A percentile compares a stretch with the other conserved stretches of the same genome.
phyloP scores from a whole-genome alignment of 1,139 yeast genomes.

The Suhomyces coccinellae region DNA sequence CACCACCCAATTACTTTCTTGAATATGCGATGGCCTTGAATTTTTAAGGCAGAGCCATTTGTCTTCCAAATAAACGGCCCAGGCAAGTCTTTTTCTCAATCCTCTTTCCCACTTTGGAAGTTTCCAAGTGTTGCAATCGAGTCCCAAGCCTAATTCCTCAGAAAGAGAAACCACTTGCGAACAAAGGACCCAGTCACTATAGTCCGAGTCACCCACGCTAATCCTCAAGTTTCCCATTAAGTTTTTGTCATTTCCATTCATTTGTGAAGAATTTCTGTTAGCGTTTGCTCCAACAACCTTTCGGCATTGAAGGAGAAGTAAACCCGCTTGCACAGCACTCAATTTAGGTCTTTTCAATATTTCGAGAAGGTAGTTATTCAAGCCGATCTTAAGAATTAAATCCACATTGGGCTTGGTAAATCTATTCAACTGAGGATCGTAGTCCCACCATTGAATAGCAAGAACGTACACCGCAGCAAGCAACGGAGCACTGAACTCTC shows the following conservation, averaged over 20 bases:
- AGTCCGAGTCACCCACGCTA: slow-evolving; percentile 42
- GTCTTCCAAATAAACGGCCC: slow-evolving; percentile 91
- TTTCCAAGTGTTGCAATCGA: slow-evolving; percentile 85
- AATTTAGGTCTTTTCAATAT: slow-evolving; percentile 72
- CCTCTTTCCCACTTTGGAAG: slow-evolving; percentile 93
- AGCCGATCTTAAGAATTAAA: slow-evolving; percentile 44
- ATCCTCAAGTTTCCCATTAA: background rate
- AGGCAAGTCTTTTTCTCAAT: slow-evolving; percentile 75
- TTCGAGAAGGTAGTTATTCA: slow-evolving; percentile 64
- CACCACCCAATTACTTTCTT: slow-evolving; percentile 70
- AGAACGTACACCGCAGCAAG: slow-evolving; percentile 74
- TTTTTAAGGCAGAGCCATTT: slow-evolving; percentile 83
- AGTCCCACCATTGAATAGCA: slow-evolving; percentile 84
- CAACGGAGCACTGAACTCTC: slow-evolving; percentile 76
- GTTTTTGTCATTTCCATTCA: slow-evolving; percentile 9
- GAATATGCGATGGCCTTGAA: slow-evolving; percentile 75
- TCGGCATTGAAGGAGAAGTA: slow-evolving; percentile 66
- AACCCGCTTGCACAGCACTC: slow-evolving; percentile 80
- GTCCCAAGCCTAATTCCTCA: slow-evolving; percentile 82
- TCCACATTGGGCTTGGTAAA: slow-evolving; percentile 68
- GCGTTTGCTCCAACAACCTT: slow-evolving; percentile 28
- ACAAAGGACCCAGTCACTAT: slow-evolving; percentile 80
- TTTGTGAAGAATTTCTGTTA: slow-evolving; percentile 3
- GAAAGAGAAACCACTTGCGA: slow-evolving; percentile 85
- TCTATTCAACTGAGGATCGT: slow-evolving; percentile 65